Conservation (phyloP, 139 green algal genomes). For the Spirogloea muscicola region DNA sequence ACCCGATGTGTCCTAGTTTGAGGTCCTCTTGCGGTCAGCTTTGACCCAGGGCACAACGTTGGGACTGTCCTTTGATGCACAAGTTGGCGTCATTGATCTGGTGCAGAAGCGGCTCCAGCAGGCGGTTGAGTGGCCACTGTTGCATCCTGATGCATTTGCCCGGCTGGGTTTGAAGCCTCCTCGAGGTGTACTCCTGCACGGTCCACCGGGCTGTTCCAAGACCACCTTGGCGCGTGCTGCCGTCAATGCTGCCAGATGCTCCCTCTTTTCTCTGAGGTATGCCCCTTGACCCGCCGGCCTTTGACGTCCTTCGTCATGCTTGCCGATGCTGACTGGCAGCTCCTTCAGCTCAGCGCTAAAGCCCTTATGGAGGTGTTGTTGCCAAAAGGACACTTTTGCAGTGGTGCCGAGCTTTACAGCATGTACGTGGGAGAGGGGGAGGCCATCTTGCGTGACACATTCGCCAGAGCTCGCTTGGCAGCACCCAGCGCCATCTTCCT, state of each 20-base stretch:
- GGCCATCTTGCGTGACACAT: constrained; percentile 37
- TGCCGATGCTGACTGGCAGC: too few relatives aligned
- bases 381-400: too few relatives aligned
- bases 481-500: constrained; percentile 60
- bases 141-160: constrained; percentile 37
- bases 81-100: not conserved
- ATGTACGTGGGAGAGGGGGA: constrained; percentile 52
- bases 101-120: constrained; percentile 33
- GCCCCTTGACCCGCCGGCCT: not conserved
- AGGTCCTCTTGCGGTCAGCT: too few relatives aligned
- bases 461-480: constrained; percentile 34
- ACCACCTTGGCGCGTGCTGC: constrained; percentile 49
- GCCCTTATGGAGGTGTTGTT: too few relatives aligned
- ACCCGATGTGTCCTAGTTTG: too few relatives aligned
- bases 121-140: constrained; percentile 50
- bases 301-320: not conserved
- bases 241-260: constrained; percentile 35
- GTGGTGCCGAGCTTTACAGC: constrained; percentile 37
- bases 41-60: too few relatives aligned
- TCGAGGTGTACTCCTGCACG: constrained; percentile 48
- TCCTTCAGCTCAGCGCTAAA: too few relatives aligned
- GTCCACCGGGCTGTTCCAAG: constrained; percentile 48
- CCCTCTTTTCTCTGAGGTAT: constrained; percentile 49
- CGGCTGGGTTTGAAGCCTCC: constrained; percentile 40
- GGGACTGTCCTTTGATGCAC: too few relatives aligned